Conservation (phyloP, 2,329 filamentous ascomycete genomes). For the Epichloe gansuensis region DNA sequence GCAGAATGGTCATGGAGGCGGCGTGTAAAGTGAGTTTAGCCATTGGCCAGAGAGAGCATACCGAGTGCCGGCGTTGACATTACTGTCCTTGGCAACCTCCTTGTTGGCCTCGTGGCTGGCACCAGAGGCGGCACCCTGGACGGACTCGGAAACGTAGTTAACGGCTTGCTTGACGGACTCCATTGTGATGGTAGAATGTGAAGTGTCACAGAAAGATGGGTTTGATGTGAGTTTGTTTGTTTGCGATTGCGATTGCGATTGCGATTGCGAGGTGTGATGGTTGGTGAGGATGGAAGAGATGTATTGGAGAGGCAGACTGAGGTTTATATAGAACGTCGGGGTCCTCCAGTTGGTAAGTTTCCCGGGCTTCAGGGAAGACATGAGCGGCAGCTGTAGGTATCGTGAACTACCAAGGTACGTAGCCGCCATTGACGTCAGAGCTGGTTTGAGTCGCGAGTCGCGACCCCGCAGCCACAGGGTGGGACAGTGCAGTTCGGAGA, state of each 20-base stretch:
- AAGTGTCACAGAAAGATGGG: conserved; percentile 4
- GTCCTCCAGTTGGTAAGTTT: neutral
- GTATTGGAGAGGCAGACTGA: neutral
- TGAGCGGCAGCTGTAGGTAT: neutral
- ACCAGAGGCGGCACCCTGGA: conserved; percentile 43
- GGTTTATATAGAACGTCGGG: conserved; percentile 2
- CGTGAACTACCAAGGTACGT: neutral
- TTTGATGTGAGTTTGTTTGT: conserved; percentile 1
- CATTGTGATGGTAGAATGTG: conserved; percentile 23
- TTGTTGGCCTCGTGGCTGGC: conserved; percentile 61
- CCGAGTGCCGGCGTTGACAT: conserved; percentile 41
- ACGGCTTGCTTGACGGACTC: conserved; percentile 44
- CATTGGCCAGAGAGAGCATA: conserved; percentile 16
- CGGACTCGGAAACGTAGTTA: conserved; percentile 57
- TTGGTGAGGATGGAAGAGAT: neutral
- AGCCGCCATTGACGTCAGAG: conserved; percentile 1
- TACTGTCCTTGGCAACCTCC: conserved; percentile 49
- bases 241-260: neutral
- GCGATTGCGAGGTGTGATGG: conserved; percentile 9
- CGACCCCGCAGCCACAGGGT: too few species aligned
- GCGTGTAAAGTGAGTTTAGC: neutral
- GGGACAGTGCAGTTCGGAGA: neutral
- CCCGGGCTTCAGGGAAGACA: neutral
- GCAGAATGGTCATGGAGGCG: neutral
- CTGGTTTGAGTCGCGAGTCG: neutral